Base-by-base conservation (phyloP, 495 filamentous ascomycete species). In the Aspergillus ostianus region DNA sequence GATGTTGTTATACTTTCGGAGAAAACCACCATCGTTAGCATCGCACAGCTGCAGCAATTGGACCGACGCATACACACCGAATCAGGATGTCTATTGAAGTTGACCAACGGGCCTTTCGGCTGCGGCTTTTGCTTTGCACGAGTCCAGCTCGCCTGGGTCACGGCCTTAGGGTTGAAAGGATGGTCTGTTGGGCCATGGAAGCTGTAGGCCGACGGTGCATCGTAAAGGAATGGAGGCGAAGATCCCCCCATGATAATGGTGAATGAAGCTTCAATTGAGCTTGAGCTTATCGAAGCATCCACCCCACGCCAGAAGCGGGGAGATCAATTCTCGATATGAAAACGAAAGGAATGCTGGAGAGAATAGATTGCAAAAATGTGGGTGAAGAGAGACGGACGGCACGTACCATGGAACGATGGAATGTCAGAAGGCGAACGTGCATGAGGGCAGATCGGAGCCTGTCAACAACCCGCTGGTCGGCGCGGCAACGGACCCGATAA, bases 71-170 rank as follows among this genome's bases (percentile, higher is more conserved):
- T 7, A 62, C 85, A 64, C 85, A 92, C 89, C 48, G 81, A 82
- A 65, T 95, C 91, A 12, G 91, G 90, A 76, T 95, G 91, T 52
- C 84, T 77, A 69, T 91, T 91, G 76, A 94, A 83, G 59, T 87
- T 80, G 56, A 96, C 78, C 68, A 93, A 71, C 20, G 90, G 91
- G 0, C 89, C 91, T 27, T 89, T 81, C 30, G 74, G 80, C 79
- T 88, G 88, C n/a, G 80, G 76, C 56, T 80, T 84, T 13, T 77
- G 80, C 13, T 72, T 69, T 59, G 81, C 80, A 17, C 75, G 78
- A 61, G 82, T 74, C 65, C 76, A 86, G 71, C 88, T 91, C 57
- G 89, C 87, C 70, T 89, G 80, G 9, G 91, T 90, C 36, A 88
- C 84, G 56, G 87, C 87, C 67, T 91, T 94, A 15, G 92, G 92